phyloP scores from a whole-genome alignment of 1,284 basidiomycete genomes.

The Pseudozyma thailandica region DNA sequence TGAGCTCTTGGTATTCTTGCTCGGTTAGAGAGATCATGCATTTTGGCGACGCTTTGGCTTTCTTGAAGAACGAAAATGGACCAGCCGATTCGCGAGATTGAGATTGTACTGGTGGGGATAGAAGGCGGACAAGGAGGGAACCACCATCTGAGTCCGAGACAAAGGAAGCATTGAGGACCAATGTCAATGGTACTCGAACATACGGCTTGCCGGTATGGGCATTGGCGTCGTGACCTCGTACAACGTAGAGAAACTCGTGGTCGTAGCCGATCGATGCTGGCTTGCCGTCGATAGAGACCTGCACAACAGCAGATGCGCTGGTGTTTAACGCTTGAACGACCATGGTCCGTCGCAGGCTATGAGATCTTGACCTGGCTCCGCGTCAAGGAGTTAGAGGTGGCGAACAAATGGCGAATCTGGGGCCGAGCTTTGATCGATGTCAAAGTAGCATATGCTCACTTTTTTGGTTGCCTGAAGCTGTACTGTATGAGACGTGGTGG shows the following conservation, averaged over 20 bases:
- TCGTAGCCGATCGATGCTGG: constrained; percentile 50
- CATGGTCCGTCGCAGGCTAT: constrained; percentile 5
- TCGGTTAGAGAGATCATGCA: constrained; percentile 34
- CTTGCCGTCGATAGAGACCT: constrained; percentile 58
- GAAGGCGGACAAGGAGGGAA: constrained; percentile 55
- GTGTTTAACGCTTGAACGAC: background rate
- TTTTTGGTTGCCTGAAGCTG: no score
- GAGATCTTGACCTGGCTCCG: no score
- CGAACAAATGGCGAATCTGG: no score
- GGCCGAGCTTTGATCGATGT: no score
- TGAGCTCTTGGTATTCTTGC: constrained; percentile 21
- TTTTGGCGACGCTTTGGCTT: constrained; percentile 18
- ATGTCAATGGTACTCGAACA: constrained; percentile 46
- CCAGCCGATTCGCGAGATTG: constrained; percentile 4
- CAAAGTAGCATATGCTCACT: no score
- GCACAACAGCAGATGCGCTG: constrained; percentile 15
- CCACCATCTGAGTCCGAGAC: constrained; percentile 62
- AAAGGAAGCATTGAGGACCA: constrained; percentile 58
- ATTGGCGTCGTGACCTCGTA: constrained; percentile 28
- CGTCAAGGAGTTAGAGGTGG: no score
- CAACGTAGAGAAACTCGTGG: constrained; percentile 54
- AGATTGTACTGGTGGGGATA: constrained; percentile 47
- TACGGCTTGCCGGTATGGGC: constrained; percentile 27
- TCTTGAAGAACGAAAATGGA: constrained; percentile 41
- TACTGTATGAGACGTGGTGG: no score